Percentiles rank a stretch among this genome's conserved stretches.
phyloP scores from a whole-genome alignment of 148 eudicot species.

The Chenopodium album region DNA sequence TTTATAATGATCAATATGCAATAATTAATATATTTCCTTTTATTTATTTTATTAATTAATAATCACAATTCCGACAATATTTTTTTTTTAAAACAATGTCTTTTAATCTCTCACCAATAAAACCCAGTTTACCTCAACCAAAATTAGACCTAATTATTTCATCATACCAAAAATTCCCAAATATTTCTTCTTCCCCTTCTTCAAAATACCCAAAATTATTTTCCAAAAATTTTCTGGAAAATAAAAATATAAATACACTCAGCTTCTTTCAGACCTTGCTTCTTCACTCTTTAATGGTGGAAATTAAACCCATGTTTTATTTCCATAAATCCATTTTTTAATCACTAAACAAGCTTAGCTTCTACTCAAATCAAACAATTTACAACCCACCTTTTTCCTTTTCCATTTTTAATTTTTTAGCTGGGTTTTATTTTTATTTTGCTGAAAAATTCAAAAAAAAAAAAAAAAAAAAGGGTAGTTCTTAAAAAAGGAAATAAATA shows the following conservation, averaged over 20 bases:
- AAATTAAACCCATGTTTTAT: conserved; percentile 11
- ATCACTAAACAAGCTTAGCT: conserved; percentile 26
- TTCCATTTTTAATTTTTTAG: neutral
- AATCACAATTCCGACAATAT: conserved; percentile 39
- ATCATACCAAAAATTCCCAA: conserved; percentile 15
- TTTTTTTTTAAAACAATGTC: conserved; percentile 24
- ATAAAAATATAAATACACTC: conserved; percentile 2
- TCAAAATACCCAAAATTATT: conserved; percentile 18
- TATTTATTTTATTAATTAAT: conserved; percentile 26
- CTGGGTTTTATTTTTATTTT: conserved; percentile 10
- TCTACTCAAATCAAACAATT: conserved; percentile 39
- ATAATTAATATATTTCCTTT: conserved; percentile 47
- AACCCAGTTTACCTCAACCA: conserved; percentile 43
- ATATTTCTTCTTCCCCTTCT: conserved; percentile 8
- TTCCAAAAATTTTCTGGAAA: conserved; percentile 13
- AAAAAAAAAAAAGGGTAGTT: conserved; percentile 11
- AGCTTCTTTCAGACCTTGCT: conserved; percentile 16
- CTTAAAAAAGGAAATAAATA: neutral
- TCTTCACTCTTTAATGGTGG: conserved; percentile 28
- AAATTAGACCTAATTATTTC: conserved; percentile 45
- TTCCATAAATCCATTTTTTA: conserved; percentile 24
- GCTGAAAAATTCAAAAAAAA: neutral
- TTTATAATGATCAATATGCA: conserved; percentile 37
- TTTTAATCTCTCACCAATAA: conserved; percentile 36
- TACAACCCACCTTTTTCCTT: neutral